Percentiles rank a stretch among this genome's conserved stretches.
Conservation (phyloP, 140 eudicot genomes). For the Ambrosia hybrid region DNA sequence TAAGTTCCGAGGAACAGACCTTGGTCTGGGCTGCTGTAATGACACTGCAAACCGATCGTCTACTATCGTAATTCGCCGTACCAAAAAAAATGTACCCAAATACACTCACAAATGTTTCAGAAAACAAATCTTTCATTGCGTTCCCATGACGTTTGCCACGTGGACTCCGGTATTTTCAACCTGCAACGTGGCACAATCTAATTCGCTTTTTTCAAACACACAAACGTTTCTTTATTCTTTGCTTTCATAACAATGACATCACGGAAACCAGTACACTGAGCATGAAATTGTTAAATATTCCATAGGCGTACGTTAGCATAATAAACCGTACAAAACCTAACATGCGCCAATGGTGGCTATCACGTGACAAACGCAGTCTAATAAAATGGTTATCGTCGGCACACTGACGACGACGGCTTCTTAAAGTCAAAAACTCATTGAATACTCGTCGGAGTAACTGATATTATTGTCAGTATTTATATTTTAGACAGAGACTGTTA, state of each 20-base stretch:
- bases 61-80: no score
- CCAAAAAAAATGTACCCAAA: neutral
- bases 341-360: constrained; percentile 31
- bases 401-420: constrained; percentile 36
- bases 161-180: constrained; percentile 20
- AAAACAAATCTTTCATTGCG: constrained; percentile 35
- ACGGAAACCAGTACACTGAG: constrained; percentile 1
- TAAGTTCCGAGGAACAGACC: no score
- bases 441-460: constrained; percentile 35
- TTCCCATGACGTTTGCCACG: constrained; percentile 36
- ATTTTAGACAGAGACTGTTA: constrained; percentile 28
- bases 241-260: neutral
- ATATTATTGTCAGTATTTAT: constrained; percentile 30
- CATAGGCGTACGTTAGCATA: constrained; percentile 21
- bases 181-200: constrained; percentile 31
- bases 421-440: constrained; percentile 33
- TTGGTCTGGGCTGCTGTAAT: no score
- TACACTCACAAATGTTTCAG: neutral
- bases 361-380: constrained; percentile 33
- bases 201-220: constrained; percentile 5
- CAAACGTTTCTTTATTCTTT: constrained; percentile 7
- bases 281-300: neutral
- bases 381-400: constrained; percentile 37
- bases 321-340: constrained; percentile 15
- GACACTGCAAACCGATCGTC: no score